Evolutionary conservation across 2,329 filamentous ascomycete species (phyloP).

Genomic region (Fusarium sp.): DNA sequence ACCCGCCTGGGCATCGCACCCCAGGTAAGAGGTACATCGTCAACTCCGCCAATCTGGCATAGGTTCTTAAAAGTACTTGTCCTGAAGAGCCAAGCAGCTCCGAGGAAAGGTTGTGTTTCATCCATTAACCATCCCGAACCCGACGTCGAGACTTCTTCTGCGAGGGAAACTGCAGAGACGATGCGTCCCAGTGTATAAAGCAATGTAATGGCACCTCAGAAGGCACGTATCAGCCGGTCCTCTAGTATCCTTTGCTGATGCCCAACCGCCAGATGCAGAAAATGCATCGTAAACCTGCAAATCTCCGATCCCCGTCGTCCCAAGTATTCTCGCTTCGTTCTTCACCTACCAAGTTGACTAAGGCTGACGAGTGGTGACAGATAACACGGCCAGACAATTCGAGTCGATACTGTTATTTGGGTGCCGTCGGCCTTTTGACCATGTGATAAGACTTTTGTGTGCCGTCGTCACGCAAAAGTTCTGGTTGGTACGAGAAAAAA

Average conservation of each 20-base stretch:
- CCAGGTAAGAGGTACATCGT: slow-evolving; percentile 40
- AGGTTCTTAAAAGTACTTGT: slow-evolving; percentile 38
- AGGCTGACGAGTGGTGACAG: slow-evolving; percentile 39
- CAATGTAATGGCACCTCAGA: slow-evolving; percentile 24
- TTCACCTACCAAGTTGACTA: slow-evolving; percentile 27
- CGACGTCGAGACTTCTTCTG: slow-evolving; percentile 6
- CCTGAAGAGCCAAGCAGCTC: slow-evolving; percentile 18
- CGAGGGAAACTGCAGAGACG: slow-evolving; percentile 12
- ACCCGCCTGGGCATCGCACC: slow-evolving; percentile 24
- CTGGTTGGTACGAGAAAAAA: slow-evolving; percentile 45
- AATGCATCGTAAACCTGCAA: slow-evolving; percentile 29
- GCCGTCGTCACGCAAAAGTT: slow-evolving; percentile 45
- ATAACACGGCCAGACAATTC: not conserved
- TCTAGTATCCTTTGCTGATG: slow-evolving; percentile 6
- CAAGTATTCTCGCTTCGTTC: slow-evolving; percentile 1
- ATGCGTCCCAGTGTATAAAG: slow-evolving; percentile 16
- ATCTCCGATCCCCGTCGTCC: not conserved
- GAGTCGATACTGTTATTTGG: slow-evolving; percentile 12
- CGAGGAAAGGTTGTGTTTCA: slow-evolving; percentile 16
- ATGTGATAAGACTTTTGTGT: slow-evolving; percentile 44
- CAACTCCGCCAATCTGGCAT: slow-evolving; percentile 18
- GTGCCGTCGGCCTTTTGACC: slow-evolving; percentile 12
- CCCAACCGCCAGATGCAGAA: slow-evolving; percentile 15
- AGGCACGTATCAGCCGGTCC: slow-evolving; percentile 16
- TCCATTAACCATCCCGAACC: slow-evolving; percentile 19